These are phyloP conservation scores for Ganoderma sinense DNA, from an alignment of 1,284 basidiomycete genomes.

Conservation along the genomic window DNA sequence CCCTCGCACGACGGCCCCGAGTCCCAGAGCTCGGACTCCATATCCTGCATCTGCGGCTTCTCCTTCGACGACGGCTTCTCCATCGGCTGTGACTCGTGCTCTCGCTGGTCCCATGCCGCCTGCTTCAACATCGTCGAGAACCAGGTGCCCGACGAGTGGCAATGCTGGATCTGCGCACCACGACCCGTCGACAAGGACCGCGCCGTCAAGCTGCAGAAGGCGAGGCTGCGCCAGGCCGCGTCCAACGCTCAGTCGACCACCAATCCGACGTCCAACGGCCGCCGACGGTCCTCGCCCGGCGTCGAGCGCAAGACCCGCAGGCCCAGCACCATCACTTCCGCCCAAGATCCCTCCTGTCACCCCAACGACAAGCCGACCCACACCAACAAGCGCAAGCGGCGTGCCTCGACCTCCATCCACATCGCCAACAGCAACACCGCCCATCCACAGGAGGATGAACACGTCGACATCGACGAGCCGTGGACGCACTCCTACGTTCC, in stretches of 20 bases:
- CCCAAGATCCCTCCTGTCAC: conserved; percentile 30
- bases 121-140: conserved; percentile 82
- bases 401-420: conserved; percentile 44
- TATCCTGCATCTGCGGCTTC: conserved; percentile 78
- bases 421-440: conserved; percentile 28
- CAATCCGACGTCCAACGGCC: not conserved
- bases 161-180: conserved; percentile 68
- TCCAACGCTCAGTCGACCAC: conserved; percentile 41
- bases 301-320: conserved; percentile 54
- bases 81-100: conserved; percentile 91
- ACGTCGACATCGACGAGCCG: conserved; percentile 58
- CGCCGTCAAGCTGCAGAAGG: conserved; percentile 55
- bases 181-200: conserved; percentile 53
- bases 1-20: not conserved
- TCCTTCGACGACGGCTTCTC: conserved; percentile 90
- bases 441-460: conserved; percentile 50
- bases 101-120: conserved; percentile 90
- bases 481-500: conserved; percentile 45
- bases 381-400: conserved; percentile 48
- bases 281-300: conserved; percentile 41
- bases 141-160: conserved; percentile 79
- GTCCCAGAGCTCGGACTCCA: conserved; percentile 46
- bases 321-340: conserved; percentile 48
- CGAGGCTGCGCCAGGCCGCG: conserved; percentile 38
- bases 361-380: conserved; percentile 2